A percentile compares a stretch with the other conserved stretches of the same genome.
Conservation (phyloP, 2,329 filamentous ascomycete genomes). For the Ophiostoma sp. region DNA sequence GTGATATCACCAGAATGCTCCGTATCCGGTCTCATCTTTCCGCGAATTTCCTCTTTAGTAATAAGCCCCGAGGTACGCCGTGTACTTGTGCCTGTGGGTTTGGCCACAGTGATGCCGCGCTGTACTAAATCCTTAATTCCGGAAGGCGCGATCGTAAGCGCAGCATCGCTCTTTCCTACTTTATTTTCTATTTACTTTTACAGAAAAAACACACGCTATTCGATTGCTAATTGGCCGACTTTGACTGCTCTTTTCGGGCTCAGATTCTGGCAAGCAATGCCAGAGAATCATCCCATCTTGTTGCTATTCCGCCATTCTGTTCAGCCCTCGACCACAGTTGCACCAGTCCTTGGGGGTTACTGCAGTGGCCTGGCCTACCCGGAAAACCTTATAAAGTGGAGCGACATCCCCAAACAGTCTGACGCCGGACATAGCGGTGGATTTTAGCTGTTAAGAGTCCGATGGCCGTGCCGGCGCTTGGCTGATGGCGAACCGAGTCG, state of each 20-base stretch:
- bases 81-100: background rate
- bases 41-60: background rate
- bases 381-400: conserved; percentile 19
- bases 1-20: background rate
- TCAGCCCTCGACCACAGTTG: background rate
- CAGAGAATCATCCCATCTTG: background rate
- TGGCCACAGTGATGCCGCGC: background rate
- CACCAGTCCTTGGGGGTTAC: background rate
- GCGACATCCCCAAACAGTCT: background rate
- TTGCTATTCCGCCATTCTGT: background rate
- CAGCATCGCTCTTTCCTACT: background rate
- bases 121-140: background rate
- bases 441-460: conserved; percentile 16
- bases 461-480: background rate
- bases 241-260: background rate
- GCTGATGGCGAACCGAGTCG: background rate
- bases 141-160: background rate
- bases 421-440: conserved; percentile 22
- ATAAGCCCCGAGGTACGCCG: background rate
- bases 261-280: background rate
- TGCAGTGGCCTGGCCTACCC: background rate
- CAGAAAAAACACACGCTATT: background rate
- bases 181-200: background rate
- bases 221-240: background rate
- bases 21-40: background rate